Conservation (phyloP, 139 green algal species). For the Micractinium conductrix region DNA sequence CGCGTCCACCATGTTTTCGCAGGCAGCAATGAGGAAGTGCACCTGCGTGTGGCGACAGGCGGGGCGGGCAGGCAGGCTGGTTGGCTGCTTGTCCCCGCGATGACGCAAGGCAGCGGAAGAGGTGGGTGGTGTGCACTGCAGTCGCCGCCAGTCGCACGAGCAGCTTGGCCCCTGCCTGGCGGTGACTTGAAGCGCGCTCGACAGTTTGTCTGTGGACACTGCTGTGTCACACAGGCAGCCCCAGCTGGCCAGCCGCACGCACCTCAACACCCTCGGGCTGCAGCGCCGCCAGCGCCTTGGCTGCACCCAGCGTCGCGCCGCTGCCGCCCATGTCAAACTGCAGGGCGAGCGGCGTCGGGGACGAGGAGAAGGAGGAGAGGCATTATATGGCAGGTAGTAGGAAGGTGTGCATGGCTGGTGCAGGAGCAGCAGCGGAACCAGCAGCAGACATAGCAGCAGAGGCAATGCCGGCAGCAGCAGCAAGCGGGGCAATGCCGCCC, state of each 20-base stretch:
- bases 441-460: not conserved
- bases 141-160: too few relatives aligned
- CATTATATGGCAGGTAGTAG: too few relatives aligned
- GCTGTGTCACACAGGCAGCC: too few relatives aligned
- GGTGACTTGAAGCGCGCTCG: not conserved
- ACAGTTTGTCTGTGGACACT: too few relatives aligned
- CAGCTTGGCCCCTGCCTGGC: not conserved
- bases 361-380: too few relatives aligned
- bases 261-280: conserved; percentile 77
- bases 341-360: too few relatives aligned
- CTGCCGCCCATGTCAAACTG: conserved; percentile 65
- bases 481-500: not conserved
- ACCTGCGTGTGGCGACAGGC: conserved; percentile 50
- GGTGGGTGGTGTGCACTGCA: too few relatives aligned
- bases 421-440: not conserved
- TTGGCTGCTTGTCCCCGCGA: too few relatives aligned
- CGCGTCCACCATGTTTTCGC: conserved; percentile 98
- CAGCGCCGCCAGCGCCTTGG: conserved; percentile 71
- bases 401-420: not conserved
- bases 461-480: not conserved
- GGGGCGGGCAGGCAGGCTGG: not conserved
- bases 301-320: conserved; percentile 84
- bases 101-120: too few relatives aligned
- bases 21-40: conserved; percentile 96
- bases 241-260: not conserved